Conservation (phyloP, 768 basidiomycete species). For the Podaxis pistillaris region DNA sequence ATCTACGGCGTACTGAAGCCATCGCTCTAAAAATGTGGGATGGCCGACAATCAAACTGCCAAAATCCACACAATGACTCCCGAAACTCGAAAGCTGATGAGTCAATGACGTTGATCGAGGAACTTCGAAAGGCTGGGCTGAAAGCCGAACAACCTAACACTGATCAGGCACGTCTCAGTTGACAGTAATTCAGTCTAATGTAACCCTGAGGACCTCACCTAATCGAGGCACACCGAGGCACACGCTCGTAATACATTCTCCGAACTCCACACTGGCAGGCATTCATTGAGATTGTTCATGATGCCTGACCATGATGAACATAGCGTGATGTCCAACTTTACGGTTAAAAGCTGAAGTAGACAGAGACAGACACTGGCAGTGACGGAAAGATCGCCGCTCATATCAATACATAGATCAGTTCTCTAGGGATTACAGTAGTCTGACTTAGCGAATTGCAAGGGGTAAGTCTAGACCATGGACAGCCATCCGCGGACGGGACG, state of each 20-base stretch:
- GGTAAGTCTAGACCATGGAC: too few species aligned
- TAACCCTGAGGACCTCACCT: neutral
- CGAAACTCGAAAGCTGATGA: neutral
- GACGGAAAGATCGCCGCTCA: neutral
- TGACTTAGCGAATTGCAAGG: too few species aligned
- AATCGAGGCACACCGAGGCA: slow-evolving; percentile 6
- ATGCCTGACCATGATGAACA: neutral
- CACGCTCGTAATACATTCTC: neutral
- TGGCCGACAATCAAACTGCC: neutral
- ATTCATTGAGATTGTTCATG: neutral
- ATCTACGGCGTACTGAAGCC: neutral
- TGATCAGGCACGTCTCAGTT: neutral
- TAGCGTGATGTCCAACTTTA: neutral
- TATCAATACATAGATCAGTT: neutral
- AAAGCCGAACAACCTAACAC: neutral
- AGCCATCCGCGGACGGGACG: too few species aligned
- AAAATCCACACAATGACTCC: neutral
- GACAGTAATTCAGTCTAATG: neutral
- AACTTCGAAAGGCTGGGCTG: neutral
- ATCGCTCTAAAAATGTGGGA: neutral
- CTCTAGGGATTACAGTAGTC: too few species aligned
- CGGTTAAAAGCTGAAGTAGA: neutral
- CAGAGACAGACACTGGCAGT: neutral
- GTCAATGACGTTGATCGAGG: neutral
- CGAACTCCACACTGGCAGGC: neutral